phyloP scores from a whole-genome alignment of 2,329 filamentous ascomycete species.

The Mycogone perniciosa region DNA sequence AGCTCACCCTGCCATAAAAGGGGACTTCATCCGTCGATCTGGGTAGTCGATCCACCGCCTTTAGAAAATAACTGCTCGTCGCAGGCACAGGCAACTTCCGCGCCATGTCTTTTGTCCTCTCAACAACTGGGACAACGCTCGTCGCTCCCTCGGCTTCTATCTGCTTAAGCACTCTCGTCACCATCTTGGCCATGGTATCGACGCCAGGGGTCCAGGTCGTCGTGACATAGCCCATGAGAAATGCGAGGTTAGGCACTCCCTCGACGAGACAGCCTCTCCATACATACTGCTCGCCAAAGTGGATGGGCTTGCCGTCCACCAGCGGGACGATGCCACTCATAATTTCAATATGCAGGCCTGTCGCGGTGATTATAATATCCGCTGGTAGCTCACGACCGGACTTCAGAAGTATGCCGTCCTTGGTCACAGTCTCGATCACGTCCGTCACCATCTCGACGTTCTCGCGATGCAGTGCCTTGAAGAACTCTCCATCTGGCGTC shows the following conservation, averaged over 20 bases:
- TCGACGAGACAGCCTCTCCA: conserved; percentile 64
- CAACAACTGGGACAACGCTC: conserved; percentile 40
- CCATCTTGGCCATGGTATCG: conserved; percentile 43
- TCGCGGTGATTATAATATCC: conserved; percentile 65
- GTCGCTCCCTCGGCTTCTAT: conserved; percentile 44
- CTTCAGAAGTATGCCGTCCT: conserved; percentile 40
- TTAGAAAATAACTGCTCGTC: conserved; percentile 31
- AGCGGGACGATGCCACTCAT: conserved; percentile 46
- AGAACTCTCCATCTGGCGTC: conserved; percentile 52
- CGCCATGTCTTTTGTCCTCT: conserved; percentile 20
- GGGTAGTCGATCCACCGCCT: conserved; percentile 30
- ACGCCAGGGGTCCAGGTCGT: conserved; percentile 62
- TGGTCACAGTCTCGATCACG: conserved; percentile 44
- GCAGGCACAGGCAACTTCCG: conserved; percentile 21
- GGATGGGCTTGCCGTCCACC: conserved; percentile 48
- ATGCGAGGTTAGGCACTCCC: conserved; percentile 56
- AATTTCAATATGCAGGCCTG: conserved; percentile 55
- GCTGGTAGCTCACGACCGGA: conserved; percentile 47
- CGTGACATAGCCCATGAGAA: conserved; percentile 60
- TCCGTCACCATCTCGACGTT: conserved; percentile 46
- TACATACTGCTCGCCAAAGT: conserved; percentile 44
- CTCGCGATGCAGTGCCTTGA: conserved; percentile 37
- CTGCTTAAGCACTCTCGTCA: conserved; percentile 44
- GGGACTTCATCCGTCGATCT: conserved; percentile 28
- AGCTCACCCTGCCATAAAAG: conserved; percentile 31